Base-by-base conservation (phyloP, 2,329 filamentous ascomycete species). In the Dactylonectria macrodidyma region DNA sequence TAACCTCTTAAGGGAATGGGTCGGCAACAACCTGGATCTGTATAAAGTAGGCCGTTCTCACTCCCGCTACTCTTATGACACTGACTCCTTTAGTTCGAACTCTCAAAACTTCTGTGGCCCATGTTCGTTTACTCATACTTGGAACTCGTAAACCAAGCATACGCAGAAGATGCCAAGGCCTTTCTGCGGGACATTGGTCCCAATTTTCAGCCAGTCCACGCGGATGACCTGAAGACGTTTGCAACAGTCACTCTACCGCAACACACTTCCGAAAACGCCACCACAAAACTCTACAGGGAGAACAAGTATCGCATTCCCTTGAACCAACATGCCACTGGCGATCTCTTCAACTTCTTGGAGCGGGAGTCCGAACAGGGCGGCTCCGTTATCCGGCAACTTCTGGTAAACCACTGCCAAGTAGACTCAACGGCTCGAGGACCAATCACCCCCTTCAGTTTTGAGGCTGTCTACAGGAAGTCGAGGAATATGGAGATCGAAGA, bases 111-210 rank as follows among this genome's bases (percentile, higher is more conserved):
- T 4, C 84, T 97, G 16, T 99, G 96, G 95, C 96, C 96, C 0
- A 84, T 97, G 1, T 98, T 98, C 77, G 93, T 98, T 58, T 97
- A 99, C 81, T 96, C 94, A 0, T 98, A 93, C 78, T 85, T 99
- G 30, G 91, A 94, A 65, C 88, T 98, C 62, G 88, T 97, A 33
- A 86, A 86, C 38, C 89, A 94, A 67, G 90, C 90, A 70, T 95
- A 92, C 73, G 84, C 88, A 1, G 88, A 89, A 46, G 94, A 97
- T 66, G 90, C 91, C 14, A 91, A 93, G 72, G 84, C 87, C 2
- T 95, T 97, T 77, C 91, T 97, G 68, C 87, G 89, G 33, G 85
- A 88, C 5, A 90, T 93, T 76, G 90, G 90, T 62, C 76, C 80
- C 2, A 80, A 90, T 61, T 98, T 98, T 75, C 90, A 95, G 73